phyloP scores from a whole-genome alignment of 176 grass and related monocot species.

The Oropetium thomaeum region DNA sequence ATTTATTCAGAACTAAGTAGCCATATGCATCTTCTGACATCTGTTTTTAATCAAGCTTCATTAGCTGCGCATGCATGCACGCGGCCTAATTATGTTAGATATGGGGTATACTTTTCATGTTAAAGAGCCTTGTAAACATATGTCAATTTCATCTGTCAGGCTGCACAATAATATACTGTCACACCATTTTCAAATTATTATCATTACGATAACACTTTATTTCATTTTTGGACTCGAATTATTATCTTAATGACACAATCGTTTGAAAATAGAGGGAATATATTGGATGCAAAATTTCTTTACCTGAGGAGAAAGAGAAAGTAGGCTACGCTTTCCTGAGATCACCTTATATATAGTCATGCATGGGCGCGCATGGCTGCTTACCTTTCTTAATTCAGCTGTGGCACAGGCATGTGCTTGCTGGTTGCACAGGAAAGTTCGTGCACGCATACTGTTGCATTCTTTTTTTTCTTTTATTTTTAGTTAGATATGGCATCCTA shows the following conservation, averaged over 20 bases:
- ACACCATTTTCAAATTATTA: no score
- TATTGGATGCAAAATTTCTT: slow-evolving; percentile 1
- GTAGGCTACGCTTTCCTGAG: no score
- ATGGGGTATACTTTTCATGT: no score
- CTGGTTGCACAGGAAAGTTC: slow-evolving; percentile 3
- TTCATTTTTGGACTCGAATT: no score
- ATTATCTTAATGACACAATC: no score
- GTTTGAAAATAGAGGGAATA: no score
- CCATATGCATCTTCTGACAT: no score
- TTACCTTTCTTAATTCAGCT: neutral
- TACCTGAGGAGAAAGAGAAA: neutral
- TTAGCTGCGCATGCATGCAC: neutral
- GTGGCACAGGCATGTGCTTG: slow-evolving; percentile 5
- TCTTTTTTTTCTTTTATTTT: neutral
- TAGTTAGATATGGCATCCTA: neutral
- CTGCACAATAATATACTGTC: no score
- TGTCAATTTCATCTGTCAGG: no score
- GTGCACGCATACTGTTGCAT: neutral
- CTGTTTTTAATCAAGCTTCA: neutral
- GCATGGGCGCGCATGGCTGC: neutral
- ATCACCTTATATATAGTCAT: neutral
- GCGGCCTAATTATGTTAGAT: neutral
- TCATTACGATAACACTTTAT: no score
- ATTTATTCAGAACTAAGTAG: no score
- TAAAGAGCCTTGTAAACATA: no score